Base-by-base conservation (phyloP, 1,284 basidiomycete genomes). In the Cryptococcus jaspeensis region DNA sequence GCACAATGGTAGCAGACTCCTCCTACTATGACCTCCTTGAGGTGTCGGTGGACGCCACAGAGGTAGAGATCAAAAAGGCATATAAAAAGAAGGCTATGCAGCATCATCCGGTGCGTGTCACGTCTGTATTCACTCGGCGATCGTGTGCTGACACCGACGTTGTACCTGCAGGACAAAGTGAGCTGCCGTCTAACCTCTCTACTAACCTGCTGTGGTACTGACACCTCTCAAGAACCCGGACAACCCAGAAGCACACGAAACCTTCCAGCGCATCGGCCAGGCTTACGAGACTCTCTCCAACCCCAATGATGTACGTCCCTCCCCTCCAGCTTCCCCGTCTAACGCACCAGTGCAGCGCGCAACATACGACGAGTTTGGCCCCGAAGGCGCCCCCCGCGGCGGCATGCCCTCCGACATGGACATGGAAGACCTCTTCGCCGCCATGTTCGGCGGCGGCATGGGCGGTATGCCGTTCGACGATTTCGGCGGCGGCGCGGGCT, bases 251-350 rank as follows among this genome's bases (percentile, higher is more conserved):
- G 85, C 85, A 43, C 82, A 86, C 54, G 76, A 77, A 66, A 89
- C 87, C 56, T 95, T 95, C 67, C 92, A 95, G 74, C 88, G 90
- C 65, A 87, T 95, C 76, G 87, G 85, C 45, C 86, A 89, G 32
- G 92, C 92, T 84, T 96, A 95, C 69, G 92, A 95, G 74, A 87
- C 90, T 42, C 80, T 96, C 13, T 87, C 84, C 65, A 89, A 94
- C 70, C 81, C 87, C 1, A 79, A 93, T 50, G 70, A 73, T 41
- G 75, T 75, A 36, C 18, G 60, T 50, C 22, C 20, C 38, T 28
- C 49, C 16, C 36, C 28, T 23, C 20, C 25, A 46, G 28, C 25
- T 37, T 22, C 51, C 16, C 5, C 18, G 20, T 23, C 36, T 22
- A 22, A 50, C 43, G 15, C 20, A 35, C 8, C 11, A 28, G 5